These are phyloP conservation scores for Backusella sp. DNA, from an alignment of 192 early-diverging fungal species.

Conservation along the genomic window DNA sequence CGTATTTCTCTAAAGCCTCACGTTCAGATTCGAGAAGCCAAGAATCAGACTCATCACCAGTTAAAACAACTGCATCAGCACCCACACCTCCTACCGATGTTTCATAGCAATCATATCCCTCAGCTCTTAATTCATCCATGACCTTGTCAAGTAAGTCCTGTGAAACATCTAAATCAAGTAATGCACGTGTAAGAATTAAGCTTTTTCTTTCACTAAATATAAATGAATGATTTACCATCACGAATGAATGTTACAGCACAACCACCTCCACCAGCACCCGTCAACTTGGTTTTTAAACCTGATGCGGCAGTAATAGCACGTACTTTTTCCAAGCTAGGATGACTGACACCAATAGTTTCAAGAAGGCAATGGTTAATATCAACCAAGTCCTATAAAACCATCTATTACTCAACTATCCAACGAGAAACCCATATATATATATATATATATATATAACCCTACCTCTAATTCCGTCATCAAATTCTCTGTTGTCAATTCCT, in stretches of 20 bases:
- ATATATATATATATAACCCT: neutral
- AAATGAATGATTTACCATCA: slow-evolving; percentile 43
- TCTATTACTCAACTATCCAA: neutral
- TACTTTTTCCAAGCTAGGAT: slow-evolving; percentile 79
- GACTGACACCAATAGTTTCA: slow-evolving; percentile 77
- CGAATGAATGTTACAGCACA: slow-evolving; percentile 84
- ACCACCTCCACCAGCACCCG: slow-evolving; percentile 97
- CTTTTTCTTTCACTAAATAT: neutral
- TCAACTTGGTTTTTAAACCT: slow-evolving; percentile 82
- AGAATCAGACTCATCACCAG: slow-evolving; percentile 7
- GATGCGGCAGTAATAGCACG: slow-evolving; percentile 58
- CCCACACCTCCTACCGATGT: slow-evolving; percentile 71
- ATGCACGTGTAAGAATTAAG: neutral
- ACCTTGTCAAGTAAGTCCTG: slow-evolving; percentile 44
- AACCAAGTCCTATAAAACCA: slow-evolving; percentile 61
- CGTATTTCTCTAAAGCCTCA: slow-evolving; percentile 10
- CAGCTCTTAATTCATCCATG: slow-evolving; percentile 44
- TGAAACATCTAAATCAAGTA: slow-evolving; percentile 32
- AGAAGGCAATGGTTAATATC: slow-evolving; percentile 86
- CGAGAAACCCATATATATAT: neutral
- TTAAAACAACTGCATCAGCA: slow-evolving; percentile 39
- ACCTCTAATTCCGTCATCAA: slow-evolving; percentile 31
- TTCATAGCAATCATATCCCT: slow-evolving; percentile 72
- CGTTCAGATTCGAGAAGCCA: slow-evolving; percentile 18
- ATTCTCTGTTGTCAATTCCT: neutral